phyloP scores from a whole-genome alignment of 768 basidiomycete genomes.

The Lactifluus pinguis region DNA sequence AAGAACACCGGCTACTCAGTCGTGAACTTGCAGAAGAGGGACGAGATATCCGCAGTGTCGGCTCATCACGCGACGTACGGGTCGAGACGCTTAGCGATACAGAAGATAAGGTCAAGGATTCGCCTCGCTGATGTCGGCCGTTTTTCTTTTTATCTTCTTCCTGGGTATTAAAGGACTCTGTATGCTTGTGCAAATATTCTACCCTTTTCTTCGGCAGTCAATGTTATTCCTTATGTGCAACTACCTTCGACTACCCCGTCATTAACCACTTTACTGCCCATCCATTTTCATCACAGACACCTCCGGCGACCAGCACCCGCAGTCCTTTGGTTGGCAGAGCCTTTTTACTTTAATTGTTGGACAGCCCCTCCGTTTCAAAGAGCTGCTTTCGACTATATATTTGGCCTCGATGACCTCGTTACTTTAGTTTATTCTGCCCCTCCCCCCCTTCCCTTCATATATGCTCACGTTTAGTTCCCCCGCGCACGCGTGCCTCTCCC shows the following conservation, averaged over 20 bases:
- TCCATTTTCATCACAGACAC: not conserved
- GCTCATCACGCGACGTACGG: conserved; percentile 67
- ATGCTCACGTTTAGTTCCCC: not conserved
- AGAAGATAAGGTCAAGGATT: conserved; percentile 25
- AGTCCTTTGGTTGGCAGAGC: conserved; percentile 1
- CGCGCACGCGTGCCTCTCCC: not conserved
- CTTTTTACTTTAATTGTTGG: conserved; percentile 12
- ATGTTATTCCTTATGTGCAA: conserved; percentile 17
- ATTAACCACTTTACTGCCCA: conserved; percentile 10
- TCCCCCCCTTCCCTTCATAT: not conserved
- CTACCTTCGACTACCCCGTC: conserved; percentile 10
- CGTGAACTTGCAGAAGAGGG: conserved; percentile 84
- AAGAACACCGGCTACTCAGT: conserved; percentile 41
- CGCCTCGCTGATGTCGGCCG: conserved; percentile 13
- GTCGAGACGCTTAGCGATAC: conserved; percentile 62
- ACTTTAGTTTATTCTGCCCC: conserved; percentile 10
- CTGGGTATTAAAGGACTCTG: conserved; percentile 16
- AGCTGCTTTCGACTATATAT: conserved; percentile 12
- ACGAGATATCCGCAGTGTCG: conserved; percentile 77
- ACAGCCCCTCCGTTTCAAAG: not conserved
- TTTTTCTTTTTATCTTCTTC: not conserved
- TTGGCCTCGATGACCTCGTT: not conserved
- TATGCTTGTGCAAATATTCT: conserved; percentile 18
- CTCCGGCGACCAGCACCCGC: not conserved
- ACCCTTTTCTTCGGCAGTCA: conserved; percentile 13